phyloP scores from a whole-genome alignment of 306 rosid genomes.

The Prunus padus region DNA sequence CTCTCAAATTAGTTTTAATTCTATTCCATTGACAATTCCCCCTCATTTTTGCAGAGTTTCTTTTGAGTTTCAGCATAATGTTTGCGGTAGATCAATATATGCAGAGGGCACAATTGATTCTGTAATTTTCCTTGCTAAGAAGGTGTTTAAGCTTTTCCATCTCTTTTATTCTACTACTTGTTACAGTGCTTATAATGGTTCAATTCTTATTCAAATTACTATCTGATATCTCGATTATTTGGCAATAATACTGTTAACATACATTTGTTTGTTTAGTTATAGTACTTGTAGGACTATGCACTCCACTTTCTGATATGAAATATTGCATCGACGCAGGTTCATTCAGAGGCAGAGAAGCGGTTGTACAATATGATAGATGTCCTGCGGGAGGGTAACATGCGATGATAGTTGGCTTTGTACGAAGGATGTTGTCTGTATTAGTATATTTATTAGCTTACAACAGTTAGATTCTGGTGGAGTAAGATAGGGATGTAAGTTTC shows the following conservation, averaged over 20 bases:
- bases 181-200: background rate
- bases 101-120: constrained; percentile 96
- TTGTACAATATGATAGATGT: constrained; percentile 78
- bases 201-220: background rate
- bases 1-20: background rate
- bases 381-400: constrained; percentile 75
- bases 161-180: constrained; percentile 12
- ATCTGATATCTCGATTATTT: background rate
- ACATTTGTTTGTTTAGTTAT: background rate
- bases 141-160: constrained; percentile 46
- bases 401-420: constrained; percentile 27
- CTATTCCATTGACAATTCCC: constrained; percentile 3
- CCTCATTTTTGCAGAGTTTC: constrained; percentile 61
- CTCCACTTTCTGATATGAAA: background rate
- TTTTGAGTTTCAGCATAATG: constrained; percentile 95
- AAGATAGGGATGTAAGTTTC: background rate
- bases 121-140: constrained; percentile 74
- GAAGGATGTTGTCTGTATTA: background rate
- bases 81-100: constrained; percentile 92
- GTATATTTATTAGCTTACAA: background rate
- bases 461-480: background rate
- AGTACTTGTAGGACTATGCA: background rate
- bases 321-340: constrained; percentile 44
- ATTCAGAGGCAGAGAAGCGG: constrained; percentile 49
- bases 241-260: background rate